A percentile compares a stretch with the other conserved stretches of the same genome.
Evolutionary conservation across 2,329 filamentous ascomycete genomes (phyloP).

Genomic region (Verticillium klebahnii): DNA sequence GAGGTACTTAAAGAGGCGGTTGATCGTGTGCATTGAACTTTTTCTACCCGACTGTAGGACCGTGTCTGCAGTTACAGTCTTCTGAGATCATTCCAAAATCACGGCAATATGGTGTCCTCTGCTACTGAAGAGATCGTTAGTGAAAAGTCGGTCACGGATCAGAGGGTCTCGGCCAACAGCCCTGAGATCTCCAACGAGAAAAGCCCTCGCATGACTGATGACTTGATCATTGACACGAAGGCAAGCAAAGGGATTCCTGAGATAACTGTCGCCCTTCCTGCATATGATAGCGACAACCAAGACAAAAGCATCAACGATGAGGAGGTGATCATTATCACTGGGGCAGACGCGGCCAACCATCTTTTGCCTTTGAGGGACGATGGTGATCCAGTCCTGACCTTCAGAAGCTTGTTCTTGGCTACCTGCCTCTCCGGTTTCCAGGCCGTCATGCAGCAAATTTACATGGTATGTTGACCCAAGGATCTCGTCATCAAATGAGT

Average conservation of each 20-base stretch:
- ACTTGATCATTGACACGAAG: neutral
- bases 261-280: neutral
- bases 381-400: slow-evolving; percentile 44
- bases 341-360: slow-evolving; percentile 43
- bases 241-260: neutral
- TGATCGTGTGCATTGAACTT: too few relatives aligned
- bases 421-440: slow-evolving; percentile 46
- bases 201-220: neutral
- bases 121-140: neutral
- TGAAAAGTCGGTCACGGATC: neutral
- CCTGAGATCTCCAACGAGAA: neutral
- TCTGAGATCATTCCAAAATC: neutral
- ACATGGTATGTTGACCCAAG: slow-evolving; percentile 30
- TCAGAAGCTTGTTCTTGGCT: slow-evolving; percentile 47
- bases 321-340: slow-evolving; percentile 45
- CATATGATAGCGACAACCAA: neutral
- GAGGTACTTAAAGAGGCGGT: too few relatives aligned
- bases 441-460: slow-evolving; percentile 52
- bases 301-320: slow-evolving; percentile 26
- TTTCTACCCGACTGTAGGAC: neutral
- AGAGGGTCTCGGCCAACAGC: neutral
- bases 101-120: neutral
- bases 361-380: slow-evolving; percentile 50
- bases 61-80: neutral
- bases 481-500: neutral